Evolutionary conservation across 129 eudicot species (phyloP), one percentile per base, ranked within the genome.

Genomic region (Logfia minima): DNA sequence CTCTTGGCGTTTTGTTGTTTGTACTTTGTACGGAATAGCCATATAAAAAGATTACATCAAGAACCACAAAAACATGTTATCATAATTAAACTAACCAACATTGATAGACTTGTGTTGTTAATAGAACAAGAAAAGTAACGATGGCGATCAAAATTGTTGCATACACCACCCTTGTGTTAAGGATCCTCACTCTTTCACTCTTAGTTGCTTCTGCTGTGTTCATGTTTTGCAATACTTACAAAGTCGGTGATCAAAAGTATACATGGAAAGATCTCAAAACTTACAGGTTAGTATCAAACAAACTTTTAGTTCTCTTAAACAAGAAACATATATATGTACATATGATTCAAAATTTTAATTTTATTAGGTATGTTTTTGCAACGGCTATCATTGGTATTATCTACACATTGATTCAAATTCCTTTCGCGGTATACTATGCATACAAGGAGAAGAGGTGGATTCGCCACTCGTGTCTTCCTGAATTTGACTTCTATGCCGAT

Each of bases 401-500:
- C 29, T 88, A 88, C 70, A 17, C 83, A 29, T 63, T 85, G 78
- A 35, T 88, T 53, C 92, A 88, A 58, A 70, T 85, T 10, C 87
- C 89, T 55, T 88, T 85, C 10, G 76, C 82, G 8, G 35, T 80
- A 24, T 85, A 83, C 68, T 74, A 88, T 62, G 87, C 80, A 9
- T 64, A n/a, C 72, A 70, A 71, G 1, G 77, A 78, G 70, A 80
- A 85, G 83, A 85, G 86, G 82, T 66, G 52, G 80, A 85, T 88
- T 41, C 68, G 73, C 24, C 69, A 75, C 18, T 66, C 73, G 4
- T 78, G 79, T 35, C 75, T 88, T 39, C 87, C 82, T 2, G 71
- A 53, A 9, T 85, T 85, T 6, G 92, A 88, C 62, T 81, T 85
- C 37, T 85, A 82, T 21, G 83, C 80, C 13, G 89, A 88, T 34